These are phyloP conservation scores for Apiospora koreana DNA, from an alignment of 2,329 filamentous ascomycete species.

Conservation along the genomic window DNA sequence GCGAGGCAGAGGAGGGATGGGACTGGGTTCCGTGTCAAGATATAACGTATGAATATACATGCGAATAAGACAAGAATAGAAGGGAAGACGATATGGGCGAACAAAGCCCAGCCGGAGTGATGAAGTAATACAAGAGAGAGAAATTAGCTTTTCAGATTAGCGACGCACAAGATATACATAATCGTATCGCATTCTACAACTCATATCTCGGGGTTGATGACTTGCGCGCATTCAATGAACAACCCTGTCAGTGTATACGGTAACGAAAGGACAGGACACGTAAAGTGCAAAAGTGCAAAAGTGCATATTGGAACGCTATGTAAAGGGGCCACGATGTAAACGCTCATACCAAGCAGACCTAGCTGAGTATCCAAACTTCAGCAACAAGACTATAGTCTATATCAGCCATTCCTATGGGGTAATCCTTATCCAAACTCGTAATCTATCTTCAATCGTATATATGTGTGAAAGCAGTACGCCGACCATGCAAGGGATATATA, in stretches of 20 bases:
- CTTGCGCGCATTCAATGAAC: neutral
- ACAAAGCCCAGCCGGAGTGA: too few relatives aligned
- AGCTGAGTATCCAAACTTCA: neutral
- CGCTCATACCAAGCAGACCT: too few relatives aligned
- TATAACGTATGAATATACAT: slow-evolving; percentile 24
- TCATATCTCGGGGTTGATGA: neutral
- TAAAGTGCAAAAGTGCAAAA: too few relatives aligned
- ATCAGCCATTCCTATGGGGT: neutral
- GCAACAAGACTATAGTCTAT: neutral
- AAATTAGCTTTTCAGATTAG: too few relatives aligned
- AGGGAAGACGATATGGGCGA: neutral
- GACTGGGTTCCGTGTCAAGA: slow-evolving; percentile 41
- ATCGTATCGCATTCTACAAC: neutral
- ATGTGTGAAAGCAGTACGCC: neutral
- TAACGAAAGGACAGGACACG: neutral
- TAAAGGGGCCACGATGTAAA: neutral
- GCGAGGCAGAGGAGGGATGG: slow-evolving; percentile 40
- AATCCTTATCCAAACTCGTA: neutral
- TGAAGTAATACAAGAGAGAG: too few relatives aligned
- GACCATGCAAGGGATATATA: neutral
- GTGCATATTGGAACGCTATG: neutral
- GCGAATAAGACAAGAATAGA: too few relatives aligned
- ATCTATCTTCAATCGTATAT: neutral
- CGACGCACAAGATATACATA: neutral
- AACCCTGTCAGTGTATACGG: neutral